Percentiles rank a stretch among this genome's conserved stretches.
Conservation (phyloP, 257 asterid species). For the Ajuga chamaepitys region DNA sequence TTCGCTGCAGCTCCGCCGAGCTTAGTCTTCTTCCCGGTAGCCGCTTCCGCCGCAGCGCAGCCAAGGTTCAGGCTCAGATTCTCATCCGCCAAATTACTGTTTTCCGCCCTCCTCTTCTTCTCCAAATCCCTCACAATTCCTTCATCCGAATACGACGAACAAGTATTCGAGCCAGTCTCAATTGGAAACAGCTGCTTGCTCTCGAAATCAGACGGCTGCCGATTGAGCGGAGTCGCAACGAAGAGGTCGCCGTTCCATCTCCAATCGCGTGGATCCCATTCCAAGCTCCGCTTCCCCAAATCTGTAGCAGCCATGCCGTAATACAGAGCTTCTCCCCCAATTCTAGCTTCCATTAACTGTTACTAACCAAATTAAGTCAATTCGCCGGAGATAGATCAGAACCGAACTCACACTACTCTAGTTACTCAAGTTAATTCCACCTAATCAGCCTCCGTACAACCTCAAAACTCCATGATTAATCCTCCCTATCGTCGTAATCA, state of each 20-base stretch:
- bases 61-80: constrained; percentile 4
- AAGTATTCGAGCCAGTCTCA: constrained; percentile 43
- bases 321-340: constrained; percentile 37
- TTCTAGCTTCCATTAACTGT: constrained; percentile 36
- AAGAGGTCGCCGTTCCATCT: constrained; percentile 82
- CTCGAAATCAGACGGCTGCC: constrained; percentile 20
- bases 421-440: constrained; percentile 16
- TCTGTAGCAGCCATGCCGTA: constrained; percentile 35
- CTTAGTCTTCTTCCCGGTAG: constrained; percentile 61
- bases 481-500: constrained; percentile 8
- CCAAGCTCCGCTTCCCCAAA: constrained; percentile 39
- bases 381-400: constrained; percentile 14
- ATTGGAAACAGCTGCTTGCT: constrained; percentile 46
- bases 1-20: constrained; percentile 28
- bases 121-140: constrained; percentile 30
- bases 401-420: neutral
- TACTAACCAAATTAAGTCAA: neutral
- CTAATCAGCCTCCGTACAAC: constrained; percentile 20
- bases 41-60: constrained; percentile 24
- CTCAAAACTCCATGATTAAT: constrained; percentile 20
- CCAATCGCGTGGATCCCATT: constrained; percentile 77
- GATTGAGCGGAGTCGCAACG: constrained; percentile 46
- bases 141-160: constrained; percentile 56
- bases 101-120: constrained; percentile 50
- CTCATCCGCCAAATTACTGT: constrained; percentile 33